Evolutionary conservation across 2,329 filamentous ascomycete species (phyloP), one percentile per base, ranked within the genome.

Genomic region (Cladosporium halotolerans): DNA sequence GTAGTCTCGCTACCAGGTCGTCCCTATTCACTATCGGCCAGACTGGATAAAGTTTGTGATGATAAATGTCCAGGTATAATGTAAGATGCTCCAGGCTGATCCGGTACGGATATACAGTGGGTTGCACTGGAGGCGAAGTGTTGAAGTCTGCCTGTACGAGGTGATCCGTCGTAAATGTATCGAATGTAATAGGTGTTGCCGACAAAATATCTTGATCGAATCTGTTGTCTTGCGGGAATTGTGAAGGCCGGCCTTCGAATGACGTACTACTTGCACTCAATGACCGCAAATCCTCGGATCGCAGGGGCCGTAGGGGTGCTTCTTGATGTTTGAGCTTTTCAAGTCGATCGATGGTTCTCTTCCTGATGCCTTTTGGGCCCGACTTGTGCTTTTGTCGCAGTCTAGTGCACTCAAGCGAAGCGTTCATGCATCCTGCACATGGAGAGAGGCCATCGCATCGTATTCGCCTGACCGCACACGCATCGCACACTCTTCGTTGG

Each of bases 51-150:
- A 60, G 45, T 34, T 60, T 60, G 53, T 53, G 46, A 31, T 55
- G 52, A 33, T 60, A 60, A 4, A 60, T 60, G 16, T 58, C 55
- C 19, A 60, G 43, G 36, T 60, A 60, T 2, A 47, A 47, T 28
- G 44, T 13, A 9, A 60, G 41, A 4, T 48, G 42, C 11, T 51
- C 40, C 11, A 14, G 11, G 11, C 9, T 39, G 31, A 38, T 19
- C 19, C 36, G 46, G 42, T 45, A 36, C 44, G 36, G 47, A 31
- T 53, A 44, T 9, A 38, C 36, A 39, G 2, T 2, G n/a, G 10
- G 10, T 39, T 14, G 36, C 36, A 14, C 3, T 39, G 10, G 36
- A 36, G 34, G 5, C 9, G n/a, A 9, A 36, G 1, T 11, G 9
- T 36, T 28, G 23, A 7, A 28, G 23, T 28, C 23, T 7, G 23